Evolutionary conservation across 2,329 filamentous ascomycete species (phyloP).

Genomic region (Fusarium torulosum): DNA sequence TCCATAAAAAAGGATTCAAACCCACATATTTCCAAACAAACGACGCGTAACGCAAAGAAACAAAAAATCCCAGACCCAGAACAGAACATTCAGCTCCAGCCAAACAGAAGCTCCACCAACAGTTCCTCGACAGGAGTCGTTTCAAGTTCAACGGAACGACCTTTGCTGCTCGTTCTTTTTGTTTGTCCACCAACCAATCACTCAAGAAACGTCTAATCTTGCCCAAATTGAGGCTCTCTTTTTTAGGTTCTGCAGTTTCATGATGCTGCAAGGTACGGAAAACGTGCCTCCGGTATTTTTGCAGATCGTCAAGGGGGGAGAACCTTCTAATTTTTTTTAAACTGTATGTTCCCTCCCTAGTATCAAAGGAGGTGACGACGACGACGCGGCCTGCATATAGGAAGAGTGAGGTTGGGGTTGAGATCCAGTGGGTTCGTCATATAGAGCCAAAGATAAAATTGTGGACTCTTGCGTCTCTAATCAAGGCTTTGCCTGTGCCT

Average conservation of each 20-base stretch:
- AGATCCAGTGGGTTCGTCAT: conserved; percentile 19
- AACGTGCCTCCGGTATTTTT: background rate
- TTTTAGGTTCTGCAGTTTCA: background rate
- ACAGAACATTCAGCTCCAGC: conserved; percentile 12
- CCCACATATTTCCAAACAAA: conserved; percentile 25
- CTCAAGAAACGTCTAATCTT: background rate
- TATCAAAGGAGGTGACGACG: conserved; percentile 26
- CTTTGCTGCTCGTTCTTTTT: background rate
- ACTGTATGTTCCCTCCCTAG: background rate
- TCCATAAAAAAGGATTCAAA: conserved; percentile 8
- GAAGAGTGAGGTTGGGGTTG: conserved; percentile 8
- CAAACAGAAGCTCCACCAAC: conserved; percentile 18
- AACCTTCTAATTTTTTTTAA: background rate
- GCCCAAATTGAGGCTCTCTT: background rate
- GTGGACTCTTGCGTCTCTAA: background rate
- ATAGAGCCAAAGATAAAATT: conserved; percentile 8
- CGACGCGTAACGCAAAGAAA: conserved; percentile 29
- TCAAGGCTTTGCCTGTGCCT: background rate
- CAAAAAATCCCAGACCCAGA: background rate
- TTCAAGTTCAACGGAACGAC: conserved; percentile 18
- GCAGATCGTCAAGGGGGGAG: conserved; percentile 13
- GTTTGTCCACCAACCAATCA: conserved; percentile 30
- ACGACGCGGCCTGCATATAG: conserved; percentile 3
- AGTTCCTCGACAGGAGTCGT: conserved; percentile 27
- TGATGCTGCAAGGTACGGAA: conserved; percentile 3